Evolutionary conservation across 345 rosid genomes (phyloP).

Genomic region (Jatropha curcas): DNA sequence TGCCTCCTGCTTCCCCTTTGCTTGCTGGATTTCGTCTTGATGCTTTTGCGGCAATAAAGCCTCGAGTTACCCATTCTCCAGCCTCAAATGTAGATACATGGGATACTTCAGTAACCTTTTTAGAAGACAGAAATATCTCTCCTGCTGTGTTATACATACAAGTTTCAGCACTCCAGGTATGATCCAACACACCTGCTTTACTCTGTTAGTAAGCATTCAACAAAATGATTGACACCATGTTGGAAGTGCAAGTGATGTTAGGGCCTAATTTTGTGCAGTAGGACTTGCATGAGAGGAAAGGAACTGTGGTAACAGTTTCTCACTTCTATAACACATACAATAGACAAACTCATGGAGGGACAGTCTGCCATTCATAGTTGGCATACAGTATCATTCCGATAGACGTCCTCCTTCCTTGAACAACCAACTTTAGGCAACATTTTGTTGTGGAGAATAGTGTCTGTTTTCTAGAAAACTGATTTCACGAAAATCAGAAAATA

Average conservation of each 20-base stretch:
- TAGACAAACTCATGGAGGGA: too few relatives aligned
- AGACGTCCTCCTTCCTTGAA: too few relatives aligned
- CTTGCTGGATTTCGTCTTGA: slow-evolving; percentile 87
- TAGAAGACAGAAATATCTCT: slow-evolving; percentile 77
- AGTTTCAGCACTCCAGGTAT: slow-evolving; percentile 89
- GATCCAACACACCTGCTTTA: neutral
- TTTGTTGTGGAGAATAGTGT: too few relatives aligned
- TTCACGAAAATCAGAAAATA: too few relatives aligned
- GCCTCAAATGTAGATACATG: slow-evolving; percentile 58
- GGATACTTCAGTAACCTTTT: slow-evolving; percentile 54
- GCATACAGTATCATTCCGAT: too few relatives aligned
- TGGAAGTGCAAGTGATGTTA: too few relatives aligned
- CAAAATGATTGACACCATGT: neutral
- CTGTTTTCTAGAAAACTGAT: too few relatives aligned
- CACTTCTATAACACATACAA: neutral
- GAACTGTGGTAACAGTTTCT: neutral
- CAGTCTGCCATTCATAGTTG: too few relatives aligned
- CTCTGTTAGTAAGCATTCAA: too few relatives aligned
- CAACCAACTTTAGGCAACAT: too few relatives aligned
- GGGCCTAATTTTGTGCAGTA: neutral
- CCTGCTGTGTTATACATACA: slow-evolving; percentile 78
- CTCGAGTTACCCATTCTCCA: slow-evolving; percentile 80
- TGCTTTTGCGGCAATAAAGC: slow-evolving; percentile 73
- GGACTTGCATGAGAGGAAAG: neutral
- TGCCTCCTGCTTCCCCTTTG: slow-evolving; percentile 76